Evolutionary conservation across 495 filamentous ascomycete genomes (phyloP), one percentile per base, ranked within the genome.

Genomic region (Penicillium ucsense): DNA sequence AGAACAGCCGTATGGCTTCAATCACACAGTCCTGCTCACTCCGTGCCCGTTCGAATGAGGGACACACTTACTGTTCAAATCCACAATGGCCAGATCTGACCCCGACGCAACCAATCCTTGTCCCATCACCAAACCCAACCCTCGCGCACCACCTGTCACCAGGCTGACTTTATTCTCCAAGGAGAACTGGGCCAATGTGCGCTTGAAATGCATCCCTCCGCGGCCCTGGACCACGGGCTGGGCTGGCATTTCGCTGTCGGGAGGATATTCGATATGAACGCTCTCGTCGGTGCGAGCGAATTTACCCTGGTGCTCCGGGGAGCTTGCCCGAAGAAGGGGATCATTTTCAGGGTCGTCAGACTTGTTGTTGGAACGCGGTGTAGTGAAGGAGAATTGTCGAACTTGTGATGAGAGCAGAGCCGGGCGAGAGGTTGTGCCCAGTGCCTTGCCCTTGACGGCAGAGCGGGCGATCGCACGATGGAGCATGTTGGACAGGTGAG

Each of bases 51-150:
- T 20, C 20, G 20, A 20, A 20, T 20, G 11, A 1, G 9, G 41
- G 30, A 12, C 8, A 41, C 29, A 78, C 83, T 41, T 68, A 94
- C 89, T 83, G 64, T 95, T 95, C 64, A 95, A 62, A 67, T 97
- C 90, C 10, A 95, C 86, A 70, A 97, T 85, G 6, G 90, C 91
- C 51, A 95, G 74, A 63, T 95, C 85, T 6, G 87, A 87, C 31
- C 91, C 91, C 47, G 84, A 89, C 8, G 84, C 79, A 30, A 95
- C 84, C 53, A 94, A 77, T 4, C 82, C 89, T 63, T 95, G 88
- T 34, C 80, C 84, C 90, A 97, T 95, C 33, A 94, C 89, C 54
- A 95, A 70, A 41, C 89, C 89, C 55, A 95, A 63, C 4, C 89
- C 89, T 54, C 89, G 73, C 35, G 89, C 89, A 54, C 89, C 89